phyloP scores from a whole-genome alignment of 1,284 basidiomycete genomes.

The Hymenochaete sp. region DNA sequence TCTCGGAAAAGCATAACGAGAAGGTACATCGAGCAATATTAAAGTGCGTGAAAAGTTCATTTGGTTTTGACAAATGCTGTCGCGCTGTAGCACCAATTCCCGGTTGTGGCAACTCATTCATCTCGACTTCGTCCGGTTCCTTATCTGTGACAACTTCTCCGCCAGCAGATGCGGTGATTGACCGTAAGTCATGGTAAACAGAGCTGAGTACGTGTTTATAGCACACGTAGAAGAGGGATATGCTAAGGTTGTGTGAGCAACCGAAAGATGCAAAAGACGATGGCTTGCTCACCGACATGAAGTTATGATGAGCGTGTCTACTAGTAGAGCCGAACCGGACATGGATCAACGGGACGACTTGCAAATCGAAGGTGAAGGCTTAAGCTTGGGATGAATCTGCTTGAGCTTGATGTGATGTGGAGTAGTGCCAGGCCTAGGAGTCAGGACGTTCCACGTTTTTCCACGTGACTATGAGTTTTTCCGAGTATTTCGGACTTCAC shows the following conservation, averaged over 20 bases:
- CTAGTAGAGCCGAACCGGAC: too few species aligned
- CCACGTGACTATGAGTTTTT: too few species aligned
- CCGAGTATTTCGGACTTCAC: too few species aligned
- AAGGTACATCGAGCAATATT: constrained; percentile 47
- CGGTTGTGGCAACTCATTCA: constrained; percentile 10
- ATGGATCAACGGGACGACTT: too few species aligned
- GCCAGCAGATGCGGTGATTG: constrained; percentile 26
- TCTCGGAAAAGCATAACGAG: constrained; percentile 59
- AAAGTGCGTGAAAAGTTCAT: constrained; percentile 31
- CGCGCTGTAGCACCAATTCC: not conserved
- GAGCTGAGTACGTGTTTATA: constrained; percentile 44
- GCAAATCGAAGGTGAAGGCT: too few species aligned
- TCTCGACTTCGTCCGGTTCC: constrained; percentile 20
- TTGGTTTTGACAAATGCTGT: not conserved
- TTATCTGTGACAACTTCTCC: constrained; percentile 18
- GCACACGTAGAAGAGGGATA: constrained; percentile 42
- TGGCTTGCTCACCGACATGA: not conserved
- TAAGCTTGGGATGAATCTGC: too few species aligned
- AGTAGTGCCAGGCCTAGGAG: too few species aligned
- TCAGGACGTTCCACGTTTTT: too few species aligned
- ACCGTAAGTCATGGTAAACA: constrained; percentile 49
- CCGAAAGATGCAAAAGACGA: not conserved
- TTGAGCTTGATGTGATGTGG: too few species aligned
- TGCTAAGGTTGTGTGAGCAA: constrained; percentile 26
- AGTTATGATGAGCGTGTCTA: not conserved